These are phyloP conservation scores for Tylopilus plumbeoviolaceoides DNA, from an alignment of 768 basidiomycete genomes.

Conservation along the genomic window DNA sequence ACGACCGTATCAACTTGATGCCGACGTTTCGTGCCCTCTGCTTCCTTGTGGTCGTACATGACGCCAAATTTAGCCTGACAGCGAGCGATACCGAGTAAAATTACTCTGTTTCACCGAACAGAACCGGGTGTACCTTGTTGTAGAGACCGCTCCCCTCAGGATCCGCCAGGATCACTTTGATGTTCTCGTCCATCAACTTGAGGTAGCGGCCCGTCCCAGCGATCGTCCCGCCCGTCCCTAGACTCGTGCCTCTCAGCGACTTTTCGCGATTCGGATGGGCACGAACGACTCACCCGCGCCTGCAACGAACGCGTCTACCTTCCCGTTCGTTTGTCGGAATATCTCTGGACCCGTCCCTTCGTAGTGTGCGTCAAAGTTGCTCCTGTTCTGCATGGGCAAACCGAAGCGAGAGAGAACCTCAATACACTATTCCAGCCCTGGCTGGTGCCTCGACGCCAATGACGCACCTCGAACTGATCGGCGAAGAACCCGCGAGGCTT, in stretches of 20 bases:
- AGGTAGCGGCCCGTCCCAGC: constrained; percentile 79
- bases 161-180: constrained; percentile 78
- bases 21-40: constrained; percentile 87
- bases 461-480: constrained; percentile 83
- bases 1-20: constrained; percentile 96
- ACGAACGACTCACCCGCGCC: constrained; percentile 64
- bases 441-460: neutral
- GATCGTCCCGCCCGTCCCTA: constrained; percentile 95
- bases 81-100: neutral
- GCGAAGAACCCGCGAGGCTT: constrained; percentile 86
- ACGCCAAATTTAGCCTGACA: constrained; percentile 81
- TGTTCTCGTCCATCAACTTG: constrained; percentile 63
- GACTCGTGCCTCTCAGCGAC: neutral
- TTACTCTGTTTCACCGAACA: neutral
- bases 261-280: neutral
- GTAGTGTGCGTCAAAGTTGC: constrained; percentile 88
- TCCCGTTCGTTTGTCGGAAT: constrained; percentile 86
- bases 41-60: constrained; percentile 91
- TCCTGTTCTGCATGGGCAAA: constrained; percentile 51
- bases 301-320: constrained; percentile 78
- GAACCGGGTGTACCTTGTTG: constrained; percentile 62
- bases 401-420: no score
- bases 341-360: constrained; percentile 92
- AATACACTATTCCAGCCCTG: no score
- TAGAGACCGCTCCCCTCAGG: constrained; percentile 93